Percentiles rank a stretch among this genome's conserved stretches.
phyloP scores from a whole-genome alignment of 768 basidiomycete species.

The Hygrophorus russula region DNA sequence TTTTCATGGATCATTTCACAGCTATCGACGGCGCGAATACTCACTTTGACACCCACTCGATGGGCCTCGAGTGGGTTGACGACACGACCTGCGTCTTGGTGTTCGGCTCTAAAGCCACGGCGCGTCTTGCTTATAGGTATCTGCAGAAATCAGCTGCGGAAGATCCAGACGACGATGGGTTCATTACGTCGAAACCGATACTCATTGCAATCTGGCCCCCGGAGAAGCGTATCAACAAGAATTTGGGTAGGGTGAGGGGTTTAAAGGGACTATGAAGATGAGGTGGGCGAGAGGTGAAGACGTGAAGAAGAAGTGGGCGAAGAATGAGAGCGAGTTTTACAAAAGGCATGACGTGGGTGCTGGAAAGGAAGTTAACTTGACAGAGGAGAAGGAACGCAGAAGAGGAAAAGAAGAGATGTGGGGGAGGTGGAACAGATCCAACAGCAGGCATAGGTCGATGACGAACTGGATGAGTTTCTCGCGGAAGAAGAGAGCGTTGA shows the following conservation, averaged over 20 bases:
- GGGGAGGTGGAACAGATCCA: slow-evolving; percentile 23
- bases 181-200: slow-evolving; percentile 53
- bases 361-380: slow-evolving; percentile 45
- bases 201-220: slow-evolving; percentile 72
- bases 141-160: slow-evolving; percentile 44
- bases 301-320: slow-evolving; percentile 70
- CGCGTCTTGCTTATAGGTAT: slow-evolving; percentile 36
- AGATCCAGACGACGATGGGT: slow-evolving; percentile 44
- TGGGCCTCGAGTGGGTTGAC: slow-evolving; percentile 80
- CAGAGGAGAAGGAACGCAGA: slow-evolving; percentile 11
- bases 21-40: slow-evolving; percentile 63
- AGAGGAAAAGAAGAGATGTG: slow-evolving; percentile 20
- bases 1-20: slow-evolving; percentile 56
- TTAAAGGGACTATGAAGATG: slow-evolving; percentile 59
- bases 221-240: slow-evolving; percentile 64
- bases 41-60: slow-evolving; percentile 63
- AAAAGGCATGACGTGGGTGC: slow-evolving; percentile 55
- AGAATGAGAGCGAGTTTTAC: slow-evolving; percentile 67
- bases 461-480: slow-evolving; percentile 62
- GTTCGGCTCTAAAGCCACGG: slow-evolving; percentile 45
- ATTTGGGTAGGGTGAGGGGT: slow-evolving; percentile 56
- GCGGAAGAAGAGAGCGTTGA: slow-evolving; percentile 26
- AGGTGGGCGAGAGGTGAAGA: slow-evolving; percentile 67
- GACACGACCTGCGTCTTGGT: slow-evolving; percentile 76
- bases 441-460: slow-evolving; percentile 39